Conservation (phyloP, 371 early-diverging fungal species). For the Capillidium heterosporum region DNA sequence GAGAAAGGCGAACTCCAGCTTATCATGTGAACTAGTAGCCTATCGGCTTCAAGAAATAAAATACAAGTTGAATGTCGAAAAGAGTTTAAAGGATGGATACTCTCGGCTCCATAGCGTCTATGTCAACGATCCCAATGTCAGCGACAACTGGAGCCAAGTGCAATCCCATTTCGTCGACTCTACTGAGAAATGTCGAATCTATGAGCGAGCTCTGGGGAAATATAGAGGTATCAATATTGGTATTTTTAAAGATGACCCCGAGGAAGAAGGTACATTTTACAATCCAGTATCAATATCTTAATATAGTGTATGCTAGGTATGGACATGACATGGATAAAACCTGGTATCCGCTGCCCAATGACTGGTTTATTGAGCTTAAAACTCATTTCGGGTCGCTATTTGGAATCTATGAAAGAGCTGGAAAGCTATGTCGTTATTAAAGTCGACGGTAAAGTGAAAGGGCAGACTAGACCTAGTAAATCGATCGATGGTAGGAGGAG, state of each 20-base stretch:
- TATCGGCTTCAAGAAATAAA: conserved; percentile 1
- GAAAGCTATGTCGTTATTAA: conserved; percentile 35
- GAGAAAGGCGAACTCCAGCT: too few relatives aligned
- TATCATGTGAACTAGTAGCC: background rate
- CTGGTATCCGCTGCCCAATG: conserved; percentile 51
- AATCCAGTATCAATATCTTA: background rate
- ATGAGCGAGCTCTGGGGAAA: background rate
- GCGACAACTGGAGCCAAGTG: background rate
- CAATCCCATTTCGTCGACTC: background rate
- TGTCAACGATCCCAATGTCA: background rate
- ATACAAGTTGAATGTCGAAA: background rate
- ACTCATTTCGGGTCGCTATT: conserved; percentile 37
- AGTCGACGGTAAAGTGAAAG: conserved; percentile 60
- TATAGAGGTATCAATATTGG: background rate
- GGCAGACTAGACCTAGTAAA: conserved; percentile 40
- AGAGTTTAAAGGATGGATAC: background rate
- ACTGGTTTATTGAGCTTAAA: conserved; percentile 51
- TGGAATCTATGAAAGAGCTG: conserved; percentile 44
- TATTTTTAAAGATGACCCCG: background rate
- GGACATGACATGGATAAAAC: conserved; percentile 12
- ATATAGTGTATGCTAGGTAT: background rate
- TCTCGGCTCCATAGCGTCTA: background rate
- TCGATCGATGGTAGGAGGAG: conserved; percentile 65
- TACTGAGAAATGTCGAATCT: background rate
- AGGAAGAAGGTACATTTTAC: background rate